Conservation (phyloP, 768 basidiomycete species). For the Podaxis pistillaris region DNA sequence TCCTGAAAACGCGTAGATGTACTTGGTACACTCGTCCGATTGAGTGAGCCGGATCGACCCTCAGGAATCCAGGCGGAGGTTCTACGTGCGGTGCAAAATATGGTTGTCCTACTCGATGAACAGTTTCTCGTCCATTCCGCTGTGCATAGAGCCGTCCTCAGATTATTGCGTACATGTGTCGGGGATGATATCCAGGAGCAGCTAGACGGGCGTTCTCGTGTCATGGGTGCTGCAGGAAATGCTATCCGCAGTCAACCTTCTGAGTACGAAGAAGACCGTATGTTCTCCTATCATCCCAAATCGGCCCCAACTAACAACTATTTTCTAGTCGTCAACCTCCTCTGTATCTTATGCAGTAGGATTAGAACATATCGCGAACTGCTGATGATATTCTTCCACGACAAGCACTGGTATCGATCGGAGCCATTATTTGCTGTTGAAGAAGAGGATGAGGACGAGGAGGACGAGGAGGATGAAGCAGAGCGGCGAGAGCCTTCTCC, state of each 20-base stretch:
- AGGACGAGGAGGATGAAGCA: conserved; percentile 45
- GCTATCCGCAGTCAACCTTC: conserved; percentile 69
- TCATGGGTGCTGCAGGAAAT: conserved; percentile 84
- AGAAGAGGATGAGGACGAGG: conserved; percentile 71
- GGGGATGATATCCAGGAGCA: conserved; percentile 93
- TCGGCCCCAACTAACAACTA: conserved; percentile 4
- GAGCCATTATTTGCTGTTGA: conserved; percentile 75
- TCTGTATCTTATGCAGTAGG: conserved; percentile 90
- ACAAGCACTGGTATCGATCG: conserved; percentile 83
- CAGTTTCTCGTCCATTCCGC: conserved; percentile 91
- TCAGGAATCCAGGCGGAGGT: conserved; percentile 92
- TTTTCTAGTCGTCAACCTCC: conserved; percentile 79
- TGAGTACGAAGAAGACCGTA: conserved; percentile 87
- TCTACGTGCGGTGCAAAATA: conserved; percentile 81
- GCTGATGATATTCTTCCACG: conserved; percentile 96
- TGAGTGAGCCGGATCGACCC: conserved; percentile 83
- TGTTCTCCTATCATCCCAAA: conserved; percentile 28
- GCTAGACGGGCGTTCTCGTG: conserved; percentile 69
- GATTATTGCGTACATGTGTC: conserved; percentile 81
- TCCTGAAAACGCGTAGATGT: conserved; percentile 53
- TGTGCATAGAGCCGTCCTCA: conserved; percentile 83
- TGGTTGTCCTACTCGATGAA: conserved; percentile 90
- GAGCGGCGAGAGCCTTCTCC: conserved; percentile 53
- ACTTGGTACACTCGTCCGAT: conserved; percentile 77
- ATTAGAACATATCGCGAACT: conserved; percentile 88